These are phyloP conservation scores for Eutrema yunnanense DNA, from an alignment of 345 rosid genomes.

Conservation along the genomic window DNA sequence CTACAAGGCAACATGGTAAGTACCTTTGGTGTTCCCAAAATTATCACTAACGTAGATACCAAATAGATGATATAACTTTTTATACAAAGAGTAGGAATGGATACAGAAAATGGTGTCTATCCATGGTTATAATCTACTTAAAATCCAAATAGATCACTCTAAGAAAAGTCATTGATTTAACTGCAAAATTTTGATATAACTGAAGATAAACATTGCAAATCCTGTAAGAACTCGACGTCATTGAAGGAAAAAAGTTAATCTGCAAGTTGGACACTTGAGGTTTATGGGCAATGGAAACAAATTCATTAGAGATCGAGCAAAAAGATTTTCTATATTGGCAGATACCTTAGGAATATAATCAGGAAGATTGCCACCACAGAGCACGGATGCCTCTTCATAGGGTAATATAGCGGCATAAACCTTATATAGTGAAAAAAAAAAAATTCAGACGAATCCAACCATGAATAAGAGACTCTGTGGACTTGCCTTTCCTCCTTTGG, in stretches of 20 bases:
- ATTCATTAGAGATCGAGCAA: background rate
- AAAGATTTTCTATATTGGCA: background rate
- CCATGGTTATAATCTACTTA: background rate
- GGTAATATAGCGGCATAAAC: slow-evolving; percentile 52
- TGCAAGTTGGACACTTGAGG: background rate
- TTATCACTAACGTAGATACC: background rate
- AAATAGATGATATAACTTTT: background rate
- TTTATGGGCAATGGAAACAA: background rate
- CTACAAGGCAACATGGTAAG: too few species aligned
- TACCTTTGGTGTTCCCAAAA: background rate
- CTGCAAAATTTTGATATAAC: background rate
- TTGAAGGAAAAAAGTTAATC: background rate
- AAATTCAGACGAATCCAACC: background rate
- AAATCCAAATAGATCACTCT: background rate
- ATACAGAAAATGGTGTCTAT: background rate
- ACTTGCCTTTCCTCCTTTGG: slow-evolving; percentile 62
- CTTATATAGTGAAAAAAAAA: slow-evolving; percentile 25
- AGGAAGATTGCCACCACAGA: slow-evolving; percentile 83
- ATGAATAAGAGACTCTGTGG: background rate
- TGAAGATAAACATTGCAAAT: background rate
- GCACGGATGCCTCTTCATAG: slow-evolving; percentile 55
- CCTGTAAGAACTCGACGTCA: background rate
- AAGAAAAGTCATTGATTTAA: background rate
- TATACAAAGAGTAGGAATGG: background rate
- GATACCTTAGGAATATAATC: slow-evolving; percentile 65